A percentile compares a stretch with the other conserved stretches of the same genome.
These are phyloP conservation scores for Phytopythium vexans DNA, from an alignment of 352 stramenopile species.

Conservation along the genomic window DNA sequence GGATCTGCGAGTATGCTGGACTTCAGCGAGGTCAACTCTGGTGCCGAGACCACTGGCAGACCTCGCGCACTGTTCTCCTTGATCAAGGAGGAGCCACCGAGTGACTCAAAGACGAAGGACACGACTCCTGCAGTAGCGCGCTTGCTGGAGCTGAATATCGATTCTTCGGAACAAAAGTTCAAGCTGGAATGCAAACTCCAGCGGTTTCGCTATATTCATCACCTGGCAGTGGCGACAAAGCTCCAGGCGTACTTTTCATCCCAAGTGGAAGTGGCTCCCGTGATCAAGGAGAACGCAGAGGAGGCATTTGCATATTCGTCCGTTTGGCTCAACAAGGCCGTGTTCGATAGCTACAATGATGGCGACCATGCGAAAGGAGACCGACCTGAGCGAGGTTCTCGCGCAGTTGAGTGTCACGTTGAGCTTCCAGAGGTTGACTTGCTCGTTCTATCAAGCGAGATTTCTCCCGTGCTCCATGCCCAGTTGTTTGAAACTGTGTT, in stretches of 20 bases:
- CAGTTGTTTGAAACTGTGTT: slow-evolving; percentile 51
- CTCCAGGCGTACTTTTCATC: slow-evolving; percentile 63
- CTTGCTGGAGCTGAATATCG: slow-evolving; percentile 55
- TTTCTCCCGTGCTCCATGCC: slow-evolving; percentile 63
- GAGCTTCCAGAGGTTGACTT: slow-evolving; percentile 63
- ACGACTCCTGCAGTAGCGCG: slow-evolving; percentile 3
- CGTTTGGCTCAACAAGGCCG: slow-evolving; percentile 47
- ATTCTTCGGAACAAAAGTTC: slow-evolving; percentile 52
- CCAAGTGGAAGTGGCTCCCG: slow-evolving; percentile 40
- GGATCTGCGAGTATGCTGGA: slow-evolving; percentile 63
- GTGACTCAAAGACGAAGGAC: neutral
- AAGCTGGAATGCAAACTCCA: slow-evolving; percentile 53
- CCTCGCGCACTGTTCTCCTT: slow-evolving; percentile 43
- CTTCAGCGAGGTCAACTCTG: slow-evolving; percentile 42
- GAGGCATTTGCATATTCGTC: slow-evolving; percentile 48
- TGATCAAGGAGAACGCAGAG: slow-evolving; percentile 50
- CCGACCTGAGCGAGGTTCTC: slow-evolving; percentile 8
- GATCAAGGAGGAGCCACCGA: slow-evolving; percentile 3
- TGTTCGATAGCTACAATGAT: slow-evolving; percentile 25
- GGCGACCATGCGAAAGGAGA: neutral
- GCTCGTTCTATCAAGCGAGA: slow-evolving; percentile 56
- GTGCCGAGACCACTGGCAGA: slow-evolving; percentile 1
- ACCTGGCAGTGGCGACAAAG: slow-evolving; percentile 58
- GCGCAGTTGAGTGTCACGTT: slow-evolving; percentile 47
- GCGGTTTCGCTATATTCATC: slow-evolving; percentile 71